Base-by-base conservation (phyloP, 208 protist species). In the Trypanosoma mega region DNA sequence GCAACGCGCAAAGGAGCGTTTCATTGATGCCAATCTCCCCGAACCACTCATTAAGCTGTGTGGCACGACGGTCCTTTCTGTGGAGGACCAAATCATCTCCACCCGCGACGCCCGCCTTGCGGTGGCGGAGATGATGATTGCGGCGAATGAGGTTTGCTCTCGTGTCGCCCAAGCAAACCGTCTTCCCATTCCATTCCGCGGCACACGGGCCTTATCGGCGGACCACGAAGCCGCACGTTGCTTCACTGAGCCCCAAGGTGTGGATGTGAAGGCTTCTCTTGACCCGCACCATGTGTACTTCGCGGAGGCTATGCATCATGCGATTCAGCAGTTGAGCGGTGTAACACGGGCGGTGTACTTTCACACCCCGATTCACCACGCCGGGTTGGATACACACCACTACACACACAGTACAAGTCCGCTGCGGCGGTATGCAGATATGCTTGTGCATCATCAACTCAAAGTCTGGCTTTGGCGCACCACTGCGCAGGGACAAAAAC, bases 41-140 rank as follows among this genome's bases (percentile, higher is more conserved):
- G 85, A 96, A 29, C 85, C 90, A 0, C 74, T 85, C 41, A 87
- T 93, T 31, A 84, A 77, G 39, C 84, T 92, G 7, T 18, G n/a
- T 14, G 76, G 70, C 27, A 80, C 68, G n/a, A 39, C 50, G 16
- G 88, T 94, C 14, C 14, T 87, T 16, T 82, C 80, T 14, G 71
- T 92, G 31, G 69, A 70, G 14, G 88, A 94, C 49, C 84, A 92
- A 61, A 68, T 92, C 24, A 53, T 94, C 31, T 81, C 75, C 58
- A 94, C 88, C 16, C 74, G 80, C 41, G 84, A 94, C 36, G 86
- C 90, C 0, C 79, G 86, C 26, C 64, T 93, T 9, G 79, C 85
- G 9, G 90, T 96, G 21, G 85, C 85, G 36, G 85, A 96, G 74
- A 76, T 96, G 41, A 96, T 96, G 90, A 96, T 96, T 27, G 90